phyloP scores from a whole-genome alignment of 768 basidiomycete genomes.

The Lactifluus subvellereus region DNA sequence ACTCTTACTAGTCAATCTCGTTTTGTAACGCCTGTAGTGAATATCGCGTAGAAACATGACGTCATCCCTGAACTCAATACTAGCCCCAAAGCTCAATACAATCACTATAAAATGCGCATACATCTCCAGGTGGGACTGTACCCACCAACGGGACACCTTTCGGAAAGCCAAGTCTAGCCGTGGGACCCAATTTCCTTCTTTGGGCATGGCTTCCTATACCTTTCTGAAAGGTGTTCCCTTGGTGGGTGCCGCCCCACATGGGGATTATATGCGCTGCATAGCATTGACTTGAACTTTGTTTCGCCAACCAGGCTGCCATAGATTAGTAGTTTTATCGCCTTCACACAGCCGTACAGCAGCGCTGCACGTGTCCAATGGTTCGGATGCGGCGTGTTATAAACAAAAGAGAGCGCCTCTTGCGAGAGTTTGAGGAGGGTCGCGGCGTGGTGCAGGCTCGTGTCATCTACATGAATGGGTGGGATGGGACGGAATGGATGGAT shows the following conservation, averaged over 20 bases:
- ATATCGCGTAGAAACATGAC: not conserved
- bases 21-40: slow-evolving; percentile 1
- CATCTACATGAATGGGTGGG: not conserved
- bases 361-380: not conserved
- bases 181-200: not conserved
- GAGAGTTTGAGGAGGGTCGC: not conserved
- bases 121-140: not conserved
- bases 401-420: not conserved
- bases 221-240: not conserved
- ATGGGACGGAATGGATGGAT: not conserved
- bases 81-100: not conserved
- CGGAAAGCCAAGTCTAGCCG: not conserved
- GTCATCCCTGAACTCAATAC: not conserved
- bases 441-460: no score
- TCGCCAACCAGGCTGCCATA: not conserved
- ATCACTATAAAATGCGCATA: not conserved
- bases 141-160: not conserved
- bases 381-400: not conserved
- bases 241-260: not conserved
- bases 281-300: not conserved
- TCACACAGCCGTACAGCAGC: no score
- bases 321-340: not conserved
- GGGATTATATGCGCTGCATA: not conserved
- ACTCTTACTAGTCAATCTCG: not conserved
- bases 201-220: not conserved